phyloP scores from a whole-genome alignment of 768 basidiomycete species.

The Amanita fuliginea region DNA sequence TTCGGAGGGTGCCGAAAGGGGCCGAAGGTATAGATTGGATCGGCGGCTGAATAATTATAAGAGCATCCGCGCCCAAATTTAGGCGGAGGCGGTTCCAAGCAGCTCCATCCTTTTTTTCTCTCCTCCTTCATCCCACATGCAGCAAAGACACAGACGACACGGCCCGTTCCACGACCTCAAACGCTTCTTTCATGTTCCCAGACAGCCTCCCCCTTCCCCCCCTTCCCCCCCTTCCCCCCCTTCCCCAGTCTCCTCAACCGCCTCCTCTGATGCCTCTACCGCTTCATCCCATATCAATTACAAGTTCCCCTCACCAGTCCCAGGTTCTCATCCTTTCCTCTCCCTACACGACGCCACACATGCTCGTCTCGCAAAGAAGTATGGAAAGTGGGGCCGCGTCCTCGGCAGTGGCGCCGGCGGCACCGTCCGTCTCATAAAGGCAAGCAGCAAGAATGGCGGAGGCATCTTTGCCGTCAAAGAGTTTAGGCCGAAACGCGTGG shows the following conservation, averaged over 20 bases:
- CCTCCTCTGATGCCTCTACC: conserved; percentile 2
- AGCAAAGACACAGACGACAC: conserved; percentile 26
- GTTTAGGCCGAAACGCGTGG: conserved; percentile 80
- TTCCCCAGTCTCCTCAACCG: conserved; percentile 12
- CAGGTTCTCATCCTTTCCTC: conserved; percentile 24
- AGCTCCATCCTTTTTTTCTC: conserved; percentile 1
- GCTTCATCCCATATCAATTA: conserved; percentile 16
- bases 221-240: conserved; percentile 15
- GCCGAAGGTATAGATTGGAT: conserved; percentile 10
- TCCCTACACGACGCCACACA: conserved; percentile 78
- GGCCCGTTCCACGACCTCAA: conserved; percentile 88
- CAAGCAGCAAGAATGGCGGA: conserved; percentile 68
- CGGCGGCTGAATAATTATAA: conserved; percentile 4
- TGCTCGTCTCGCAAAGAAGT: conserved; percentile 94
- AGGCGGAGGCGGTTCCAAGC: neutral
- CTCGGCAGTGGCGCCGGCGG: conserved; percentile 97
- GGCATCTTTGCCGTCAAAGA: conserved; percentile 94
- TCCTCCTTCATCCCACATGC: conserved; percentile 11
- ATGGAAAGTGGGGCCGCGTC: conserved; percentile 96
- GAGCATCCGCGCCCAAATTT: neutral
- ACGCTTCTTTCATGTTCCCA: conserved; percentile 85
- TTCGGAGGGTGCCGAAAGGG: conserved; percentile 4
- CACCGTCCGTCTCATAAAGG: conserved; percentile 93
- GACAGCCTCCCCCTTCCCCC: conserved; percentile 24
- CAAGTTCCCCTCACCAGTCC: conserved; percentile 13